These are phyloP conservation scores for Sarocladiaceae sp. DNA, from an alignment of 2,329 filamentous ascomycete genomes.

Conservation along the genomic window DNA sequence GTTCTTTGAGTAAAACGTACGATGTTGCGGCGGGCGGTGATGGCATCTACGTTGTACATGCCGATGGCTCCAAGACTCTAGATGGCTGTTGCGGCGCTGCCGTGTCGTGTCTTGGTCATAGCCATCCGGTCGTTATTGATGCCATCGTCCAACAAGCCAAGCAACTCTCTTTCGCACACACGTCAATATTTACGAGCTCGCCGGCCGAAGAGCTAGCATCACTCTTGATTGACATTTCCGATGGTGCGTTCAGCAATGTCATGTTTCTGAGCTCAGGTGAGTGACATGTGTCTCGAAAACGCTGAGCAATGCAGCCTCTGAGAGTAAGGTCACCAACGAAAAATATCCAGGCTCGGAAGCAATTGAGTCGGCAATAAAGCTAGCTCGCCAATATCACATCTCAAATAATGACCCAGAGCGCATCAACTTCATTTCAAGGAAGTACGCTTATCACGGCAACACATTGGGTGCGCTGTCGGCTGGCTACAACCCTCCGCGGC, in stretches of 20 bases:
- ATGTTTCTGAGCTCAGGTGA: conserved; percentile 19
- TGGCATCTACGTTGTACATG: conserved; percentile 14
- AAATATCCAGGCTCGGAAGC: conserved; percentile 30
- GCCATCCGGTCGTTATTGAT: conserved; percentile 47
- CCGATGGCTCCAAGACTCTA: conserved; percentile 50
- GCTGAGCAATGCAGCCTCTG: no score
- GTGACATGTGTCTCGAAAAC: not conserved
- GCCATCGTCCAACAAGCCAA: conserved; percentile 52
- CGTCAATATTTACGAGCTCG: conserved; percentile 17
- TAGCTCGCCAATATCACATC: conserved; percentile 41
- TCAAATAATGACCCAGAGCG: conserved; percentile 30
- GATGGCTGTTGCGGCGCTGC: conserved; percentile 66
- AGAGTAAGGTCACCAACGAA: no score
- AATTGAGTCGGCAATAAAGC: conserved; percentile 42
- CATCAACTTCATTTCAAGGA: conserved; percentile 34
- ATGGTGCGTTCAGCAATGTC: conserved; percentile 17
- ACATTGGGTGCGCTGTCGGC: conserved; percentile 39
- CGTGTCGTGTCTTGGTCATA: conserved; percentile 61
- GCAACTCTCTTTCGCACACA: conserved; percentile 21
- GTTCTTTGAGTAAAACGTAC: conserved; percentile 11
- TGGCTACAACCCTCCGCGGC: conserved; percentile 19
- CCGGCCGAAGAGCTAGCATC: conserved; percentile 19
- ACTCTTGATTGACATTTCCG: conserved; percentile 14
- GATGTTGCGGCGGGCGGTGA: conserved; percentile 10
- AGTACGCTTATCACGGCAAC: conserved; percentile 42